Evolutionary conservation across 257 asterid genomes (phyloP).

Genomic region (Solanum gracilifrons): DNA sequence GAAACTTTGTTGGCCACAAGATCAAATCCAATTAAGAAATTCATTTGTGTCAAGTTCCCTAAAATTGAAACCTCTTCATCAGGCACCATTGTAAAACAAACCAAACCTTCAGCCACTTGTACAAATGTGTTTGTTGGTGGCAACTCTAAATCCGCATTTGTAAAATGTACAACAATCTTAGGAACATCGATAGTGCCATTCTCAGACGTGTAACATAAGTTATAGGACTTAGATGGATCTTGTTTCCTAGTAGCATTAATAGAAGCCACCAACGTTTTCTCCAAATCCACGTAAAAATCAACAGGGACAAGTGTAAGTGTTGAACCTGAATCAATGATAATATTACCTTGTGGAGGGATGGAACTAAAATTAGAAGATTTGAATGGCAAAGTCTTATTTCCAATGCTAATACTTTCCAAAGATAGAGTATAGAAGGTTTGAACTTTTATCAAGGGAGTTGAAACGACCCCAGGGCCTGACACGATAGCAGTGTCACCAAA

Average conservation of each 20-base stretch:
- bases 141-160: not conserved
- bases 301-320: not conserved
- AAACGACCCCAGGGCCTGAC: slow-evolving; percentile 1
- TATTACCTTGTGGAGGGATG: not conserved
- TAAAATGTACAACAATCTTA: not conserved
- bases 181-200: not conserved
- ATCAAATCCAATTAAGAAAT: slow-evolving; percentile 28
- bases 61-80: not conserved
- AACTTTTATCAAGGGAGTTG: slow-evolving; percentile 7
- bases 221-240: not conserved
- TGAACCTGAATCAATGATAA: slow-evolving; percentile 14
- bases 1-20: slow-evolving; percentile 8
- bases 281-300: not conserved
- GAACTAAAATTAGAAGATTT: not conserved
- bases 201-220: not conserved
- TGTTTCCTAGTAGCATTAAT: not conserved
- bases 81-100: not conserved
- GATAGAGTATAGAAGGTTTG: slow-evolving; percentile 8
- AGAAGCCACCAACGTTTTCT: not conserved
- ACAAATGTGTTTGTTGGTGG: not conserved
- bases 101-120: not conserved
- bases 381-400: not conserved
- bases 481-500: slow-evolving; percentile 21
- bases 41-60: slow-evolving; percentile 24
- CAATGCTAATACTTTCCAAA: slow-evolving; percentile 19